phyloP scores from a whole-genome alignment of 306 rosid species.

The Canavalia gladiata region DNA sequence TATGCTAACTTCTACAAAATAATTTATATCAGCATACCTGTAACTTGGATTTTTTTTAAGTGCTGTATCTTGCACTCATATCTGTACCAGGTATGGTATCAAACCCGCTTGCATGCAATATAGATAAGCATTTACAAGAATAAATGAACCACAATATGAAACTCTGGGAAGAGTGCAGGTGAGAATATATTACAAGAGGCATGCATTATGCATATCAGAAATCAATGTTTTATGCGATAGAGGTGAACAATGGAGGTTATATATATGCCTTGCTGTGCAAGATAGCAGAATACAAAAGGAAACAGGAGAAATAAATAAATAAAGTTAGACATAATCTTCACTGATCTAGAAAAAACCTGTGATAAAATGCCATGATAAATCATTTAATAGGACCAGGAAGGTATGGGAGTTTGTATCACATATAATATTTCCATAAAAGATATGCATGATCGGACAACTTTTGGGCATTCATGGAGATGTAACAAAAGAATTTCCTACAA shows the following conservation, averaged over 20 bases:
- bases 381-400: not conserved
- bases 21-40: too few species aligned
- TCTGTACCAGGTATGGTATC: too few species aligned
- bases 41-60: too few species aligned
- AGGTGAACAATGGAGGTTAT: constrained; percentile 1
- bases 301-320: not conserved
- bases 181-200: not conserved
- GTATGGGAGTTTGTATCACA: not conserved
- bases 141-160: not conserved
- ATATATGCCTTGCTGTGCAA: not conserved
- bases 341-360: not conserved
- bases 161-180: not conserved
- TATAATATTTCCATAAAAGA: not conserved
- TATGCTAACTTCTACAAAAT: too few species aligned
- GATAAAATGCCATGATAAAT: not conserved
- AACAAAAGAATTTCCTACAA: not conserved
- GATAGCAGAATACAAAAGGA: not conserved
- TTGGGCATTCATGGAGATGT: not conserved
- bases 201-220: not conserved
- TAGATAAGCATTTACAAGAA: not conserved
- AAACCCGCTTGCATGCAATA: not conserved
- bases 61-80: too few species aligned
- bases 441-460: not conserved
- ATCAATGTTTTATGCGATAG: not conserved
- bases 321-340: not conserved